Evolutionary conservation across 768 basidiomycete genomes (phyloP).

Genomic region (Calocera viscosa): DNA sequence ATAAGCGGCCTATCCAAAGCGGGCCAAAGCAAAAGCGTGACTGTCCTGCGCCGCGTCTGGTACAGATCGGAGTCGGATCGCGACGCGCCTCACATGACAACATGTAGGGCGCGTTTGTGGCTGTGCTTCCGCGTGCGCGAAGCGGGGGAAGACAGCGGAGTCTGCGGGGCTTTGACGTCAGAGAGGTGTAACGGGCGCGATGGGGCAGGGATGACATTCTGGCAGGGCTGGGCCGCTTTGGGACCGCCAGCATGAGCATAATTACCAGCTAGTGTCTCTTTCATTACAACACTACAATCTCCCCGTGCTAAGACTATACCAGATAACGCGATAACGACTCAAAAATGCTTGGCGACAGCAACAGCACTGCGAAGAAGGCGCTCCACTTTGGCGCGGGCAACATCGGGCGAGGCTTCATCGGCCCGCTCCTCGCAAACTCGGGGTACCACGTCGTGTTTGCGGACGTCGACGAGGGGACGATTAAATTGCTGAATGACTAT

Average conservation of each 20-base stretch:
- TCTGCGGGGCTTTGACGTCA: neutral
- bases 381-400: conserved; percentile 33
- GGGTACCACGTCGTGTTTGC: conserved; percentile 32
- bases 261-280: too few relatives aligned
- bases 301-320: too few relatives aligned
- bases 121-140: neutral
- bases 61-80: neutral
- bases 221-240: too few relatives aligned
- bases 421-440: conserved; percentile 28
- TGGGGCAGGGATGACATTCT: neutral
- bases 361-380: conserved; percentile 23
- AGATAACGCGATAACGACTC: too few relatives aligned
- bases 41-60: neutral
- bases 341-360: neutral
- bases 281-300: too few relatives aligned
- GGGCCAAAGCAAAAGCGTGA: neutral
- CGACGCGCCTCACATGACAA: conserved; percentile 7
- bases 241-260: too few relatives aligned
- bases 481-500: conserved; percentile 26
- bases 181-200: neutral
- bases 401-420: conserved; percentile 33
- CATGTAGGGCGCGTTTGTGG: conserved; percentile 1
- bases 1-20: neutral
- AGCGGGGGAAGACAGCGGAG: neutral
- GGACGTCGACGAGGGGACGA: conserved; percentile 27